Evolutionary conservation across 2,329 filamentous ascomycete genomes (phyloP).

Genomic region (Aspergillus hiratsukae): DNA sequence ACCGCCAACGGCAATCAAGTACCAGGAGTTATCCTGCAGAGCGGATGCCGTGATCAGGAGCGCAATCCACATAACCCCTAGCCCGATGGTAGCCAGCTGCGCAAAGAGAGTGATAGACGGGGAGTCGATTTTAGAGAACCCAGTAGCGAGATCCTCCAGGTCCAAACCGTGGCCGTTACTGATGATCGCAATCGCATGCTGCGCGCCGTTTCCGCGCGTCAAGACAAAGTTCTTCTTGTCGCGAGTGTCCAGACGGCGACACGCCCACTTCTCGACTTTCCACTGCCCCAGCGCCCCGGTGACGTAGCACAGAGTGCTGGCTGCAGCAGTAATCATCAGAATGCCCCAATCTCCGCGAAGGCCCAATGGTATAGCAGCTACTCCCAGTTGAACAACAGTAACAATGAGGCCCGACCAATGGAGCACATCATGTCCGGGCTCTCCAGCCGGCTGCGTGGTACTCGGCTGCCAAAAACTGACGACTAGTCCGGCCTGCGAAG

Average conservation of each 20-base stretch:
- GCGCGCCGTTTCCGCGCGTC: slow-evolving; percentile 40
- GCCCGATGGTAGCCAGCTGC: slow-evolving; percentile 15
- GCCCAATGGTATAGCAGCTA: slow-evolving; percentile 33
- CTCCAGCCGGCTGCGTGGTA: background rate
- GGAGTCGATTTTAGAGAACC: slow-evolving; percentile 11
- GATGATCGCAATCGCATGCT: slow-evolving; percentile 38
- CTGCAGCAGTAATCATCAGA: slow-evolving; percentile 37
- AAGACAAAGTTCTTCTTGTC: slow-evolving; percentile 29
- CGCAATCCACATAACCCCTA: slow-evolving; percentile 37
- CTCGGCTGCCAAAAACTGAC: background rate
- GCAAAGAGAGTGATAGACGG: slow-evolving; percentile 10
- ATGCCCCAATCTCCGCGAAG: slow-evolving; percentile 37
- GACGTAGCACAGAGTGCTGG: slow-evolving; percentile 34
- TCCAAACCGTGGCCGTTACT: slow-evolving; percentile 33
- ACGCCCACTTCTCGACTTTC: slow-evolving; percentile 43
- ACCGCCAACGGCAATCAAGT: slow-evolving; percentile 37
- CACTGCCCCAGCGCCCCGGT: slow-evolving; percentile 41
- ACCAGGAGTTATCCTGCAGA: slow-evolving; percentile 38
- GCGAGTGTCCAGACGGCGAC: slow-evolving; percentile 21
- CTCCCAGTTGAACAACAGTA: slow-evolving; percentile 24
- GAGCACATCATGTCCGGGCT: slow-evolving; percentile 18
- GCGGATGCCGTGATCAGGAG: slow-evolving; percentile 40
- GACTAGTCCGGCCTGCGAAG: slow-evolving; percentile 8
- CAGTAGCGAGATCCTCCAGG: slow-evolving; percentile 40
- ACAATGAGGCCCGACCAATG: slow-evolving; percentile 21